A percentile compares a stretch with the other conserved stretches of the same genome.
These are phyloP conservation scores for Fusarium tjaetaba DNA, from an alignment of 2,329 filamentous ascomycete genomes.

Conservation along the genomic window DNA sequence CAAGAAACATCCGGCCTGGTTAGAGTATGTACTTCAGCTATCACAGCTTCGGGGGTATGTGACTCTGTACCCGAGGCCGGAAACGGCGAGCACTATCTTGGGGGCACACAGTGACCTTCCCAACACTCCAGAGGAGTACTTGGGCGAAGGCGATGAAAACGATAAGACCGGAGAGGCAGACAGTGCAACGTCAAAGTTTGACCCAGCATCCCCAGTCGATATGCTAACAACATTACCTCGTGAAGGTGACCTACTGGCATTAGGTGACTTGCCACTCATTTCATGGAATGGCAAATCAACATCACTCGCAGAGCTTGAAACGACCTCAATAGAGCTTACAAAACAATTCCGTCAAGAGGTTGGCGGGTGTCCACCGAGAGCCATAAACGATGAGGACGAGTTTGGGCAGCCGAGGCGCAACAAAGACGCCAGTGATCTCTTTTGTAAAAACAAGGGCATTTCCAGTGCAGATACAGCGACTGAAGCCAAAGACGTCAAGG, in stretches of 20 bases:
- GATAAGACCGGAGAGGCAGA: conserved; percentile 45
- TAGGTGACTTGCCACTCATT: conserved; percentile 66
- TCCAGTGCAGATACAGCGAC: background rate
- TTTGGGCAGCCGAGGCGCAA: conserved; percentile 32
- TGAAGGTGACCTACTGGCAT: conserved; percentile 54
- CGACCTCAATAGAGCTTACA: conserved; percentile 62
- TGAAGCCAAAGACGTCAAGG: conserved; percentile 1
- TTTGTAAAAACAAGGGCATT: conserved; percentile 60
- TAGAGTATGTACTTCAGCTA: conserved; percentile 81
- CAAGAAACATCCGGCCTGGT: conserved; percentile 77
- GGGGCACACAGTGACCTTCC: conserved; percentile 82
- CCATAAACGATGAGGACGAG: conserved; percentile 28
- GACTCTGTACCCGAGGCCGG: conserved; percentile 78
- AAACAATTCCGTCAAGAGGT: conserved; percentile 68
- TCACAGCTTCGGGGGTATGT: conserved; percentile 80
- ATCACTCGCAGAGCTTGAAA: conserved; percentile 52
- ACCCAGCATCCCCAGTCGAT: conserved; percentile 54
- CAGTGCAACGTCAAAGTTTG: conserved; percentile 47
- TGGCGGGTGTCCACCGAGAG: conserved; percentile 67
- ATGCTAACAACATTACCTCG: conserved; percentile 61
- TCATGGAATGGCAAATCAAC: conserved; percentile 69
- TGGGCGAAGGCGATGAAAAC: conserved; percentile 41
- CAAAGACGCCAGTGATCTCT: conserved; percentile 68
- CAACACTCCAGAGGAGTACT: conserved; percentile 75
- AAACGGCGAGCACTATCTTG: conserved; percentile 65